A percentile compares a stretch with the other conserved stretches of the same genome.
phyloP scores from a whole-genome alignment of 306 rosid species.

The Lotus japonicus region DNA sequence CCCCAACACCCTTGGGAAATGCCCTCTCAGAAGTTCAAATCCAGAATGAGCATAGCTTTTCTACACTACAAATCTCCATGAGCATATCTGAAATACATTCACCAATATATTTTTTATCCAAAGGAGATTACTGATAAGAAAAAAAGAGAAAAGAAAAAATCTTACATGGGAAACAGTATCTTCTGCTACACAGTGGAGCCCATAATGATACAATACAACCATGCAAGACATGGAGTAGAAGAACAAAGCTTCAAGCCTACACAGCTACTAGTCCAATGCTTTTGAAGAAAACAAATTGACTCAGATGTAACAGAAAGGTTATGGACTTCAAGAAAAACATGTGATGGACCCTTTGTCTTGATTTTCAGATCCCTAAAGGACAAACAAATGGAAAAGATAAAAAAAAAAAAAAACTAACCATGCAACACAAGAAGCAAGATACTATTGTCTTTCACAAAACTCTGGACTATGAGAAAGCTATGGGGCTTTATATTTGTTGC shows the following conservation, averaged over 20 bases:
- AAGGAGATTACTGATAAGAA: not conserved
- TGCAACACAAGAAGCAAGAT: constrained; percentile 24
- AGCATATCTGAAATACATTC: not conserved
- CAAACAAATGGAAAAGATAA: constrained; percentile 16
- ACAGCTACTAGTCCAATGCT: not conserved
- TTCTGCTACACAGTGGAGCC: not conserved
- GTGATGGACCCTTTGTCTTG: constrained; percentile 46
- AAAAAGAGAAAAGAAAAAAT: not conserved
- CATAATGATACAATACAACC: not conserved
- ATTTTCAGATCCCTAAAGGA: constrained; percentile 27
- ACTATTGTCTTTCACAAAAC: constrained; percentile 20
- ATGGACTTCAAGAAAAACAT: constrained; percentile 24
- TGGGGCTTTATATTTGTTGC: constrained; percentile 13
- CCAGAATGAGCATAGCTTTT: constrained; percentile 17
- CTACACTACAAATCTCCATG: constrained; percentile 22
- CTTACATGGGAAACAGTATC: not conserved
- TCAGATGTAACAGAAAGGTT: not conserved
- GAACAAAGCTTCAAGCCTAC: not conserved
- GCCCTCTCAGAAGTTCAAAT: constrained; percentile 26
- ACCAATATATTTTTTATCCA: not conserved
- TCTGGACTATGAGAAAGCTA: constrained; percentile 12
- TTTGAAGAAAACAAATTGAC: constrained; percentile 8
- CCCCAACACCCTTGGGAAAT: constrained; percentile 19
- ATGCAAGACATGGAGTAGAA: not conserved
- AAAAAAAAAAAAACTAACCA: constrained; percentile 20